Base-by-base conservation (phyloP, 2,329 filamentous ascomycete genomes). In the Alternaria dauci region DNA sequence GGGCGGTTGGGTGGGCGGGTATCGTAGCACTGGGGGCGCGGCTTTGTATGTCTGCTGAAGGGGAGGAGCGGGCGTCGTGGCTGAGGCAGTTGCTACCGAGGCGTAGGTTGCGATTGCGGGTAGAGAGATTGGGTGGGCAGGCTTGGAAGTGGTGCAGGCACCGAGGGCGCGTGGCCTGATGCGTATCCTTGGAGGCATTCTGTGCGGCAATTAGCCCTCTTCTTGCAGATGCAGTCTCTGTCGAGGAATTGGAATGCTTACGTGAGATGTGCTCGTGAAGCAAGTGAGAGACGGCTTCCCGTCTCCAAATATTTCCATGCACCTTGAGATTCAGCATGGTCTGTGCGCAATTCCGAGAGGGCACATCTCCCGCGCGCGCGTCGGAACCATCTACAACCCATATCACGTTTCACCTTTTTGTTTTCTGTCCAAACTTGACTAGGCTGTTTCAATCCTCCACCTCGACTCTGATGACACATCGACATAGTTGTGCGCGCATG, bases 1-100 rank as follows among this genome's bases (percentile, higher is more conserved):
- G 4, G 92, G 93, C 3, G 94, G 94, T 79, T 97, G 93, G 1
- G 88, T 90, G 0, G 88, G 76, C 53, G 86, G 84, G 68, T 83
- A 85, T 71, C 82, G 81, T 32, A 81, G 74, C 23, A 87, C 80
- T 32, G 83, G 80, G 7, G 80, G 73, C 55, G 75, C 69, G 1
- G 82, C 80, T 55, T 73, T 74, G 46, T 78, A 77, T 62, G 82
- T 83, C 66, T 85, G 83, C 26, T 84, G 78, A 55, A 85, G 79
- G 47, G 86, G 78, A 11, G 85, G 79, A 34, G 85, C 83, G 50
- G 86, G 83, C 16, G 84, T 84, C 6, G 81, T 81, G 66, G 84
- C 79, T 58, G 82, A 79, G 43, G 81, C 79, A 68, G 83, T 80
- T 57, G 82, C 79, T 66, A 82, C 79, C 36, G 84, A 84, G 53